These are phyloP conservation scores for Diaporthe vexans DNA, from an alignment of 2,329 filamentous ascomycete genomes.

Conservation along the genomic window DNA sequence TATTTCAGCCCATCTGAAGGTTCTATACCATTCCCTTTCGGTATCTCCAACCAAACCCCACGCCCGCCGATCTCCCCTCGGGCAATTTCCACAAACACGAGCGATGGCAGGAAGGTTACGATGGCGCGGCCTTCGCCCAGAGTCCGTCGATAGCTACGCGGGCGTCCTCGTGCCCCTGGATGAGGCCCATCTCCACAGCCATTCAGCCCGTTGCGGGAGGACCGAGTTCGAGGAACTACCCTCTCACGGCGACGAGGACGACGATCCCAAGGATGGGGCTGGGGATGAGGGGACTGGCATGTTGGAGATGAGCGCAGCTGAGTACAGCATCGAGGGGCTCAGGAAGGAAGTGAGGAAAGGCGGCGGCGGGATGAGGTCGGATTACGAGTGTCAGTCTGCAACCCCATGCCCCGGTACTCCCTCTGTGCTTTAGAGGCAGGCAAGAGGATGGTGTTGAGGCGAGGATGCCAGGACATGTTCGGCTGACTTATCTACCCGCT, in stretches of 20 bases:
- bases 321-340: conserved; percentile 78
- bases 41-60: background rate
- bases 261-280: conserved; percentile 47
- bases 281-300: conserved; percentile 61
- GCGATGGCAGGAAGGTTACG: conserved; percentile 32
- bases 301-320: conserved; percentile 66
- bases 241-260: conserved; percentile 52
- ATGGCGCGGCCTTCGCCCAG: conserved; percentile 49
- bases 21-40: background rate
- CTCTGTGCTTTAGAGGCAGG: conserved; percentile 42
- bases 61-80: background rate
- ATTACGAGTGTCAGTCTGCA: conserved; percentile 78
- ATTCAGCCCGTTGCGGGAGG: conserved; percentile 62
- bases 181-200: conserved; percentile 69
- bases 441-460: background rate
- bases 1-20: background rate
- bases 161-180: conserved; percentile 67
- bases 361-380: conserved; percentile 73
- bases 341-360: conserved; percentile 75
- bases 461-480: background rate
- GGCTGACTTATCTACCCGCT: conserved; percentile 30
- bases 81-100: conserved; percentile 7
- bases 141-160: conserved; percentile 65
- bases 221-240: conserved; percentile 58
- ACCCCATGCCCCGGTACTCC: background rate